Evolutionary conservation across 306 rosid species (phyloP).

Genomic region (Medicago arabica): DNA sequence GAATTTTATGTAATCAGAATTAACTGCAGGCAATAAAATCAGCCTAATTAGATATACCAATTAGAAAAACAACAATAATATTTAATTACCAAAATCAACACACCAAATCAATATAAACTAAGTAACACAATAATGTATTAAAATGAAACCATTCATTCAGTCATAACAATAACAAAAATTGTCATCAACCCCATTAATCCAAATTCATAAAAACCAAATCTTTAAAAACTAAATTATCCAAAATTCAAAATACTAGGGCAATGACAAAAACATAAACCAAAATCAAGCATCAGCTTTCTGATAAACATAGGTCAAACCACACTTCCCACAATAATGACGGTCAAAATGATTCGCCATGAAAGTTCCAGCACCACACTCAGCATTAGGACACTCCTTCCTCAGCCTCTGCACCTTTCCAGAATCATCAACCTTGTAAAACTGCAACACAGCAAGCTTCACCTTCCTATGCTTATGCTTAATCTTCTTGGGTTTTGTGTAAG

Average conservation of each 20-base stretch:
- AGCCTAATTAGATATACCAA: too few relatives aligned
- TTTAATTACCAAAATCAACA: too few relatives aligned
- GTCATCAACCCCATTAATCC: not conserved
- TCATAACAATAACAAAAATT: too few relatives aligned
- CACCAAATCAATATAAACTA: too few relatives aligned
- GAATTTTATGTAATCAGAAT: too few relatives aligned
- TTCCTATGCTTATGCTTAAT: conserved; percentile 97
- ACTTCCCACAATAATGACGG: conserved; percentile 95
- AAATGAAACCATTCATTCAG: too few relatives aligned
- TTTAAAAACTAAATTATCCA: not conserved
- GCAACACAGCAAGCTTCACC: conserved; percentile 86
- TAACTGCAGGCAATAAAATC: too few relatives aligned
- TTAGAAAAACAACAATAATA: too few relatives aligned
- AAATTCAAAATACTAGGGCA: not conserved
- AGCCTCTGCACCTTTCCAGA: conserved; percentile 88
- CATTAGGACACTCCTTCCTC: conserved; percentile 91
- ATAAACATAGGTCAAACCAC: conserved; percentile 86
- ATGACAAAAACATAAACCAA: not conserved
- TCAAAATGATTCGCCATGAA: conserved; percentile 96
- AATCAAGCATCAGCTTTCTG: conserved; percentile 73
- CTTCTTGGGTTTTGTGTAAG: conserved; percentile 95
- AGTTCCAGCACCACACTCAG: conserved; percentile 91
- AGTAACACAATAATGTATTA: too few relatives aligned
- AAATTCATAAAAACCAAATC: not conserved
- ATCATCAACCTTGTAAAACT: conserved; percentile 90